Evolutionary conservation across 176 grass and related monocot genomes (phyloP).

Genomic region (Elymus sibiricus): DNA sequence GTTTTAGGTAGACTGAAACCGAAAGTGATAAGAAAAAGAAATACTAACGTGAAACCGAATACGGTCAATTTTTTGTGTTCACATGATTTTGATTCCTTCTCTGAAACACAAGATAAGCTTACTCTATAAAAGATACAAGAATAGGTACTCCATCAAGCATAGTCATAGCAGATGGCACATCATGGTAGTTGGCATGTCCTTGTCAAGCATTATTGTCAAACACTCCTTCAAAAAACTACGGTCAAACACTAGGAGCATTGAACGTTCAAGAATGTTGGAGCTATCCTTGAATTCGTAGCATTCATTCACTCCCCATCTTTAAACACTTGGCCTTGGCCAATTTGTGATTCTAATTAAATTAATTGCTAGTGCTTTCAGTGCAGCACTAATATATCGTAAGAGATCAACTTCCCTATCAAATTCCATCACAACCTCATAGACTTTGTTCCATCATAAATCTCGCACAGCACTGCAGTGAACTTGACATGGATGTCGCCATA

Average conservation of each 20-base stretch:
- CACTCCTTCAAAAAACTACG: too few species aligned
- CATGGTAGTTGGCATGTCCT: too few species aligned
- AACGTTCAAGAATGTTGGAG: too few species aligned
- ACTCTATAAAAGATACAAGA: too few species aligned
- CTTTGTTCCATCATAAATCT: background rate
- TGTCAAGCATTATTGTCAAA: too few species aligned
- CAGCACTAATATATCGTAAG: background rate
- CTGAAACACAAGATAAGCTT: too few species aligned
- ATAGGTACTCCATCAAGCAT: too few species aligned
- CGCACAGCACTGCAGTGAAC: background rate
- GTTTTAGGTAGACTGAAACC: too few species aligned
- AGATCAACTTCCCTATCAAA: background rate
- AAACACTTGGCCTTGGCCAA: background rate
- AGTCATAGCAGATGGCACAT: background rate
- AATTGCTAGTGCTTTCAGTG: background rate
- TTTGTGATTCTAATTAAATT: background rate
- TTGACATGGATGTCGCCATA: background rate
- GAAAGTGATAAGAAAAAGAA: background rate
- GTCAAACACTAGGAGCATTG: too few species aligned
- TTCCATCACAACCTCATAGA: background rate
- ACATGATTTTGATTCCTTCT: background rate
- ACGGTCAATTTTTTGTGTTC: background rate
- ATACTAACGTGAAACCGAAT: background rate
- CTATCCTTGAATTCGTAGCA: too few species aligned
- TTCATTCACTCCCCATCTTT: too few species aligned